phyloP scores from a whole-genome alignment of 169 alveolate genomes.

The Amoebophrya sp. region DNA sequence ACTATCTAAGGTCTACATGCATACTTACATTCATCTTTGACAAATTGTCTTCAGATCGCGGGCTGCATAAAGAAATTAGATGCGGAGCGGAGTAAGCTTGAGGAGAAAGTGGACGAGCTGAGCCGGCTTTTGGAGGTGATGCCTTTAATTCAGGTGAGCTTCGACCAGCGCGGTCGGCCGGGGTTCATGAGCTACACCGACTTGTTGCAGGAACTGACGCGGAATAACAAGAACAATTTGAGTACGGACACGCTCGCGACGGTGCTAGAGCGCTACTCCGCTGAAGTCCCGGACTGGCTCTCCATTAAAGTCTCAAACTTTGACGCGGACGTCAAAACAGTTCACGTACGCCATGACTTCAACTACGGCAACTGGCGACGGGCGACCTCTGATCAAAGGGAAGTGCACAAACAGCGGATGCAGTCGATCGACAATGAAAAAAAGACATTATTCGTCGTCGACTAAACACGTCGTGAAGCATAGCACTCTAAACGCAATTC shows the following conservation, averaged over 20 bases:
- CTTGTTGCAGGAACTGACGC: neutral
- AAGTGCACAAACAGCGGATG: neutral
- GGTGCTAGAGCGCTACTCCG: neutral
- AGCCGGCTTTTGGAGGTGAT: neutral
- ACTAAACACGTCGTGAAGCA: too few relatives aligned
- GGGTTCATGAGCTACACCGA: neutral
- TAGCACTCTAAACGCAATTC: too few relatives aligned
- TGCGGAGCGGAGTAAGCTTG: neutral
- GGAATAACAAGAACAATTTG: neutral
- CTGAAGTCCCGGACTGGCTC: neutral
- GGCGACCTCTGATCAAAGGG: neutral
- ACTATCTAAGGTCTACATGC: too few relatives aligned
- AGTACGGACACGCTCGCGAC: neutral
- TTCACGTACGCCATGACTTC: neutral
- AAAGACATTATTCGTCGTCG: too few relatives aligned
- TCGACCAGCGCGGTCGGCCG: neutral
- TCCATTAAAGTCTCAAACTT: neutral
- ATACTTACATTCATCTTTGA: too few relatives aligned
- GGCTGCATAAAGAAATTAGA: neutral
- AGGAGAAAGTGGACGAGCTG: neutral
- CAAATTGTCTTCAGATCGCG: too few relatives aligned
- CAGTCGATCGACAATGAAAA: neutral
- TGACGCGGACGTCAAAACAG: neutral
- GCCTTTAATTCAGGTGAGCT: neutral
- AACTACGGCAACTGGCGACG: neutral